Evolutionary conservation across 2,329 filamentous ascomycete species (phyloP).

Genomic region (Monilinia vaccinii-corymbosi): DNA sequence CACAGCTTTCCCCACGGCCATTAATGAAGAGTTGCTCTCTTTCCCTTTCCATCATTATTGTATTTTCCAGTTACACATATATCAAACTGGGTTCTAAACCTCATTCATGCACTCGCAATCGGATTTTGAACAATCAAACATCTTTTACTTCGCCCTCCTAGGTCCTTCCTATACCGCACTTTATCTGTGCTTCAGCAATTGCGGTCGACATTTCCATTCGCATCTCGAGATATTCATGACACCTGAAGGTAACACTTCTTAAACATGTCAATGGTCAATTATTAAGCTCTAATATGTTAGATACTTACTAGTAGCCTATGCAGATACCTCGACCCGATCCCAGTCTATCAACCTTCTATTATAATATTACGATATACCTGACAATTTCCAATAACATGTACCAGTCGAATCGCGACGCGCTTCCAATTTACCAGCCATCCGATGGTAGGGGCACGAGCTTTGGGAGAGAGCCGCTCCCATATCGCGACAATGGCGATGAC

Average conservation of each 20-base stretch:
- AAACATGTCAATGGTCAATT: not conserved
- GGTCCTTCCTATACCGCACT: not conserved
- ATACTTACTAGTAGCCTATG: conserved; percentile 10
- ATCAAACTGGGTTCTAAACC: not conserved
- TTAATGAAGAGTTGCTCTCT: conserved; percentile 1
- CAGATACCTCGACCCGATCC: conserved; percentile 6
- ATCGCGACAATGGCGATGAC: conserved; percentile 7
- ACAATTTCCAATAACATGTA: conserved; percentile 4
- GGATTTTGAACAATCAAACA: conserved; percentile 1
- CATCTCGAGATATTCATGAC: not conserved
- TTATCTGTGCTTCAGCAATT: not conserved
- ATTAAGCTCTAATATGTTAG: not conserved
- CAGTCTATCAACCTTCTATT: not conserved
- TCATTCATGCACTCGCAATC: conserved; percentile 9
- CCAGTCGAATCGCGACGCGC: conserved; percentile 3
- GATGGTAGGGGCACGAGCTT: not conserved
- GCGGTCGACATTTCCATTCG: not conserved
- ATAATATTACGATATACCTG: conserved; percentile 6
- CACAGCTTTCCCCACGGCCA: not conserved
- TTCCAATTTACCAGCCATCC: conserved; percentile 3
- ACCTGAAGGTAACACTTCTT: conserved; percentile 1
- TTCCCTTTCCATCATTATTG: not conserved
- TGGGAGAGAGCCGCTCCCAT: conserved; percentile 1
- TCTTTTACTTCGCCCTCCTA: conserved; percentile 5
- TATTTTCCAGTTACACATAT: conserved; percentile 7